Percentiles rank a stretch among this genome's conserved stretches.
These are phyloP conservation scores for Leptographium radiaticola DNA, from an alignment of 2,329 filamentous ascomycete genomes.

Conservation along the genomic window DNA sequence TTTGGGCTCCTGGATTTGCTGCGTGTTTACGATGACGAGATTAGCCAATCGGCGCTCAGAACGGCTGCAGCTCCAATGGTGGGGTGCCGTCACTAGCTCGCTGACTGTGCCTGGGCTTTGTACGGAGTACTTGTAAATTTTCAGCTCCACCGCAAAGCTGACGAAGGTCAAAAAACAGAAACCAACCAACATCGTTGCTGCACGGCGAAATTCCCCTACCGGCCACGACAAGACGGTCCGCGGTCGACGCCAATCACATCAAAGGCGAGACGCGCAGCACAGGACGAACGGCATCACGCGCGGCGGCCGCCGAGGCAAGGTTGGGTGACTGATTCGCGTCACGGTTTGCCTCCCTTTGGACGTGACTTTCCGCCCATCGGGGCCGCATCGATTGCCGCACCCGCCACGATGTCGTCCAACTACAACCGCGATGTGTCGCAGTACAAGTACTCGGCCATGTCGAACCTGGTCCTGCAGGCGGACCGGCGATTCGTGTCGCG, in stretches of 20 bases:
- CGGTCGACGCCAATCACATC: not conserved
- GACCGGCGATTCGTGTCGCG: slow-evolving; percentile 91
- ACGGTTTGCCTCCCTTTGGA: not conserved
- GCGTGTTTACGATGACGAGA: no score
- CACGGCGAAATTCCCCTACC: no score
- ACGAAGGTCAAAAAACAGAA: not conserved
- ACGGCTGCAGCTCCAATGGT: no score
- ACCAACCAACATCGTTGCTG: not conserved
- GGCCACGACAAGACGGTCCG: not conserved
- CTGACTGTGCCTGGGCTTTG: not conserved
- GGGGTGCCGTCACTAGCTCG: not conserved
- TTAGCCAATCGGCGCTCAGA: no score
- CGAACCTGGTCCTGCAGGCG: slow-evolving; percentile 99
- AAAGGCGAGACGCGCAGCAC: not conserved
- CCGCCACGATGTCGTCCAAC: slow-evolving; percentile 51
- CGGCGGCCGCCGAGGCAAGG: not conserved
- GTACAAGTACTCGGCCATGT: slow-evolving; percentile 99
- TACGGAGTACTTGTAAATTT: slow-evolving; percentile 4
- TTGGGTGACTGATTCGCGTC: not conserved
- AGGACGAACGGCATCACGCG: not conserved
- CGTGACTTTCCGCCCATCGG: not conserved
- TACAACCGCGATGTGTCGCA: slow-evolving; percentile 76
- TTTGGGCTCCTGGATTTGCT: not conserved
- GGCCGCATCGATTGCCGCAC: slow-evolving; percentile 5
- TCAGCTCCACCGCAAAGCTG: not conserved